Conservation (phyloP, 352 stramenopile genomes). For the Phytopythium mirpurense region DNA sequence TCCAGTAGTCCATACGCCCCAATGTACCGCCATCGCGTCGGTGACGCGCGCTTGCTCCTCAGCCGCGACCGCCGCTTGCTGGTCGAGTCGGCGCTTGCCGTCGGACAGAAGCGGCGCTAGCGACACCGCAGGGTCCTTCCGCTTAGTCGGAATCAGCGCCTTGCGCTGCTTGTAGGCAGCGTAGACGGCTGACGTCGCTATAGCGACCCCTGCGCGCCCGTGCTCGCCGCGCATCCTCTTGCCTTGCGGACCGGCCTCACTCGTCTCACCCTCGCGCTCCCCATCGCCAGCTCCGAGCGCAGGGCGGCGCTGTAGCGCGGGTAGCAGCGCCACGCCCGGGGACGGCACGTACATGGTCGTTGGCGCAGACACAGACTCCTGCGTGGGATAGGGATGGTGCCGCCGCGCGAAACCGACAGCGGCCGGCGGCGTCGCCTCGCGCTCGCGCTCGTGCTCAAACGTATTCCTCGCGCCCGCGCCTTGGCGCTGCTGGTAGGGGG, state of each 20-base stretch:
- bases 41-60: neutral
- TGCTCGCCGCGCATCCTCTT: neutral
- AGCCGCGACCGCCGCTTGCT: neutral
- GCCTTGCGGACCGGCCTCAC: neutral
- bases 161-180: neutral
- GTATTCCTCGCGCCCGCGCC: too few relatives aligned
- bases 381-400: too few relatives aligned
- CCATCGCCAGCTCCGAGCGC: neutral
- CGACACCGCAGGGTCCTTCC: neutral
- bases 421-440: neutral
- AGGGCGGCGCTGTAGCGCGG: neutral
- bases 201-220: neutral
- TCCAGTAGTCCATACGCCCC: too few relatives aligned
- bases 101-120: neutral
- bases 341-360: neutral
- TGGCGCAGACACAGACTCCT: too few relatives aligned
- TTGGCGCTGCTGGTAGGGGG: too few relatives aligned
- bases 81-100: neutral
- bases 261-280: neutral
- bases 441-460: too few relatives aligned
- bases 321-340: neutral
- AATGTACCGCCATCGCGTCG: neutral
- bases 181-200: neutral
- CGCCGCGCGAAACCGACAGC: neutral
- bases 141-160: neutral